Evolutionary conservation across 2,329 filamentous ascomycete genomes (phyloP), one percentile per base, ranked within the genome.

Genomic region (Pseudopyrenochaeta lycopersici): DNA sequence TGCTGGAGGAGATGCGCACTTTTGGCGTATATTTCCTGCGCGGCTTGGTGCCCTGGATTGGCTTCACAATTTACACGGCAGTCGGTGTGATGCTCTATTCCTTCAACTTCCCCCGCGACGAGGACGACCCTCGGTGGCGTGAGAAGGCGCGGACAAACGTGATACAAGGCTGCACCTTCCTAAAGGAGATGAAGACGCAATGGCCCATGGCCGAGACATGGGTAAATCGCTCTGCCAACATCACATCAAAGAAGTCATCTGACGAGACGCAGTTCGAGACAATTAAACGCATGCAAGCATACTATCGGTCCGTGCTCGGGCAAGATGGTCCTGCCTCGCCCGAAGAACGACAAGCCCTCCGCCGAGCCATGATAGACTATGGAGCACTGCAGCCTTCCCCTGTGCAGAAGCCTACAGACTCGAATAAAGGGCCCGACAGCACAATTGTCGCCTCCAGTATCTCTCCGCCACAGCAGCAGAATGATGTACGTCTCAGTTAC

Each of bases 121-220:
- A 76, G 0, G 72, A 76, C 21, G 72, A 76, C 45, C 68, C 70
- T 5, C 62, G 56, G 11, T 66, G 73, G 33, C 63, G 64, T 6
- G 67, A 71, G 31, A 73, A 71, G 56, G 70, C 73, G 15, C 58
- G 68, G 5, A 67, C 70, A 15, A 63, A 69, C 17, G 72, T 76
- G 21, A 71, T 76, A 10, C 66, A 71, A 6, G 75, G 75, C 6
- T 75, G 72, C 49, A 66, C 61, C 0, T 77, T 77, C 29, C 43
- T 77, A 23, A 76, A 74, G 29, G 74, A 77, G 36, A 77, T 77
- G 75, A 76, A 73, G 52, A 73, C 63, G 7, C 72, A 75, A 40
- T 77, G 75, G 75, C 75, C 75, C 0, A 77, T 77, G 75, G 73
- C 74, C 7, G 71, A 71, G 21, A 76, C 73, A 46, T 77, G 75